Percentiles rank a stretch among this genome's conserved stretches.
Evolutionary conservation across 2,329 filamentous ascomycete genomes (phyloP).

Genomic region (Xylariales sp.): DNA sequence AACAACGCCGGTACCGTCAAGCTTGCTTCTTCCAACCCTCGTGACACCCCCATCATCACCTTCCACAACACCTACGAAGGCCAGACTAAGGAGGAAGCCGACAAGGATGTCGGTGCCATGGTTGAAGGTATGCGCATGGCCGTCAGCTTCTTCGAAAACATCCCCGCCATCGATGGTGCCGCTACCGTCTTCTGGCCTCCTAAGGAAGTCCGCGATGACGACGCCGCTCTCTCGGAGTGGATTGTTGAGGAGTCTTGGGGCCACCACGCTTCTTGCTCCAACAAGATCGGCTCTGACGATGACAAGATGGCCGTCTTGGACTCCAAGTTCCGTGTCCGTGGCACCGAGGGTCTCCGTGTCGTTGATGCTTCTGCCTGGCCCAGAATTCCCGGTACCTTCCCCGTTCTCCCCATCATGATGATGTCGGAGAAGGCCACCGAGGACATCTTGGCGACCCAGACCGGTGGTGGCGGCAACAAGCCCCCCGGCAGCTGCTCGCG

Average conservation of each 20-base stretch:
- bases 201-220: slow-evolving; percentile 37
- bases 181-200: slow-evolving; percentile 44
- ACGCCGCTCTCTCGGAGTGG: slow-evolving; percentile 42
- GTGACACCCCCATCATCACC: slow-evolving; percentile 70
- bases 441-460: slow-evolving; percentile 41
- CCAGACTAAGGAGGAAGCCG: slow-evolving; percentile 54
- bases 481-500: neutral
- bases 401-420: slow-evolving; percentile 45
- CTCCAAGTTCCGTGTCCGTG: slow-evolving; percentile 62
- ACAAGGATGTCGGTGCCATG: slow-evolving; percentile 63
- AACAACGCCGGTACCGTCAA: slow-evolving; percentile 71
- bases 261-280: slow-evolving; percentile 47
- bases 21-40: slow-evolving; percentile 70
- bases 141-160: slow-evolving; percentile 57
- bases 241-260: slow-evolving; percentile 47
- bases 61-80: slow-evolving; percentile 71
- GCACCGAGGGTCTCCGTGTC: slow-evolving; percentile 62
- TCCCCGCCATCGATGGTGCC: slow-evolving; percentile 56
- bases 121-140: slow-evolving; percentile 66
- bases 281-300: slow-evolving; percentile 53
- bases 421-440: slow-evolving; percentile 47
- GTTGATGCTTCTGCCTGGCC: slow-evolving; percentile 66
- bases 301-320: slow-evolving; percentile 65
- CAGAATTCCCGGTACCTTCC: slow-evolving; percentile 57
- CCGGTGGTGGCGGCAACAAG: slow-evolving; percentile 7